Conservation (phyloP, 305 asterid genomes). For the Salvia sclarea region DNA sequence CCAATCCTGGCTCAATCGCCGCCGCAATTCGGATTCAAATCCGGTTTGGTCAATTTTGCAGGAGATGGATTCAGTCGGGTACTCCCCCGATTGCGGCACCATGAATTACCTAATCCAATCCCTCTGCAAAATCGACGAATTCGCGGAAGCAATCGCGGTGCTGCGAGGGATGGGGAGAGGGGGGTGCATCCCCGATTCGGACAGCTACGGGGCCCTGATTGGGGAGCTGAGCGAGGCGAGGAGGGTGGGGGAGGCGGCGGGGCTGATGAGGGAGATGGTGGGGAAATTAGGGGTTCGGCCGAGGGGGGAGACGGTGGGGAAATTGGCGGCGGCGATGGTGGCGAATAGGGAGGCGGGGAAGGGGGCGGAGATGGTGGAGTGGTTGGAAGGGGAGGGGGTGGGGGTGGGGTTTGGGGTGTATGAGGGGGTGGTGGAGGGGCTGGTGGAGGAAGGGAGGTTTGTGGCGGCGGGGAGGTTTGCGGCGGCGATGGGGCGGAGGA, state of each 20-base stretch:
- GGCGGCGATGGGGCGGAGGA: conserved; percentile 57
- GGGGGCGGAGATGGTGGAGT: conserved; percentile 66
- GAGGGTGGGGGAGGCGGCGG: conserved; percentile 42
- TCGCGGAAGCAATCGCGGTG: conserved; percentile 53
- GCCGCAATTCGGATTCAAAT: conserved; percentile 26
- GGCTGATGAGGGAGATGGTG: conserved; percentile 66
- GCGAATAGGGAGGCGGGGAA: conserved; percentile 62
- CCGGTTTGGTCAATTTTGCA: conserved; percentile 43
- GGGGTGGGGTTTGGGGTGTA: conserved; percentile 64
- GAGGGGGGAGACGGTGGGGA: conserved; percentile 57
- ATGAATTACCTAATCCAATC: conserved; percentile 69
- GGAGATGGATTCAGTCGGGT: conserved; percentile 62
- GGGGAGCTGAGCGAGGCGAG: conserved; percentile 51
- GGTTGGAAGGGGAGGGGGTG: conserved; percentile 51
- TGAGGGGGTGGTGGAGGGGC: conserved; percentile 65
- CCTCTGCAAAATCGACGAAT: conserved; percentile 60
- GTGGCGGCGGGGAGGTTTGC: conserved; percentile 66
- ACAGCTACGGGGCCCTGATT: conserved; percentile 60
- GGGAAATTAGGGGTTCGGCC: no score
- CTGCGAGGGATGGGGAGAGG: conserved; percentile 59
- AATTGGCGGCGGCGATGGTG: conserved; percentile 54
- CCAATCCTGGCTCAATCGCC: conserved; percentile 55
- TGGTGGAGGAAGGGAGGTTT: conserved; percentile 16
- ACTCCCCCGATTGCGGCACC: conserved; percentile 65
- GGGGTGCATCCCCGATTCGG: conserved; percentile 70